These are phyloP conservation scores for Sporothrix brasiliensis DNA, from an alignment of 2,329 filamentous ascomycete genomes.

Conservation along the genomic window DNA sequence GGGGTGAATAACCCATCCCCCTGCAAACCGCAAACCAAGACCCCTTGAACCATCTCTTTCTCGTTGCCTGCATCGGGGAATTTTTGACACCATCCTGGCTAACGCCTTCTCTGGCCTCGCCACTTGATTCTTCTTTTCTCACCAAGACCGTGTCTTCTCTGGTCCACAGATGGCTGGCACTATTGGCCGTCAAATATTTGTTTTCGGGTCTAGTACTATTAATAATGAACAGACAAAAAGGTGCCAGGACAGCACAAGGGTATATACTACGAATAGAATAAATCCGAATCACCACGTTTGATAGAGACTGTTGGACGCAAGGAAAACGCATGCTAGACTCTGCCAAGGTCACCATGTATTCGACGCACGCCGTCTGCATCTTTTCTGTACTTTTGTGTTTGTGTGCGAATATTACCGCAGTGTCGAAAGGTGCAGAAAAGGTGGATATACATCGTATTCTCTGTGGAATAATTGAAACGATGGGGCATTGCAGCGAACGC, in stretches of 20 bases:
- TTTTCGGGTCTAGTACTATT: too few relatives aligned
- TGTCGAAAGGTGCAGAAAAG: too few relatives aligned
- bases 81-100: background rate
- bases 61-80: conserved; percentile 17
- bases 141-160: too few relatives aligned
- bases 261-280: background rate
- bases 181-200: too few relatives aligned
- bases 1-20: background rate
- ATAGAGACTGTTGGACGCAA: background rate
- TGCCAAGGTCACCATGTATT: background rate
- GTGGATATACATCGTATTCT: too few relatives aligned
- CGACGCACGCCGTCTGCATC: too few relatives aligned
- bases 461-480: too few relatives aligned
- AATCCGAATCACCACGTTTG: too few relatives aligned
- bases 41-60: background rate
- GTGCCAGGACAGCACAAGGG: background rate
- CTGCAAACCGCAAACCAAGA: background rate
- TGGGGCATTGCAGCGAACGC: too few relatives aligned
- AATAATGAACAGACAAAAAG: background rate
- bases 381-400: too few relatives aligned
- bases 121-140: background rate
- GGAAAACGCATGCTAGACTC: background rate
- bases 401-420: too few relatives aligned
- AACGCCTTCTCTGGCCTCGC: background rate
- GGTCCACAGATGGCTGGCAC: background rate